phyloP scores from a whole-genome alignment of 352 stramenopile genomes.

The Globisporangium lucens region DNA sequence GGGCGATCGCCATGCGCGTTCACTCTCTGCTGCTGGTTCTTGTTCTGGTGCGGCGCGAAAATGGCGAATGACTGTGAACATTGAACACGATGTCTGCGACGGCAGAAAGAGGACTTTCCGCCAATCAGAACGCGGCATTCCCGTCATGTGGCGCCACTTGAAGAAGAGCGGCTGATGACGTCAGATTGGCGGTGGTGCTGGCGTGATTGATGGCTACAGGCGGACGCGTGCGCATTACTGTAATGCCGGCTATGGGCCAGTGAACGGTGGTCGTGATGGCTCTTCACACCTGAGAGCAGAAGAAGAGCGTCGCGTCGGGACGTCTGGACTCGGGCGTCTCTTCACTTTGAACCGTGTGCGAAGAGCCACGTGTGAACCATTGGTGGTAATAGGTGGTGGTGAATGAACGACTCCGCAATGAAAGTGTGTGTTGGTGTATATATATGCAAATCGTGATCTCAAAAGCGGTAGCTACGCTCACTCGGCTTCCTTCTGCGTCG shows the following conservation, averaged over 20 bases:
- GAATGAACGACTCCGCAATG: not conserved
- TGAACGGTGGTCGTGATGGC: not conserved
- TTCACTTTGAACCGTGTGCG: not conserved
- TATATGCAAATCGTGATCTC: not conserved
- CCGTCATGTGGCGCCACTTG: not conserved
- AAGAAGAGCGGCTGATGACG: conserved; percentile 3
- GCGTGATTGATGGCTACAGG: conserved; percentile 2
- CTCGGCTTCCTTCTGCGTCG: not conserved
- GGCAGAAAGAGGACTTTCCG: not conserved
- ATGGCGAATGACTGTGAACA: not conserved
- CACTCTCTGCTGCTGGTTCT: not conserved
- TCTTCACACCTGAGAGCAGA: no score
- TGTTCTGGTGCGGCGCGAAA: not conserved
- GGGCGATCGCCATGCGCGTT: conserved; percentile 11
- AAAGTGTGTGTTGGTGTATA: not conserved
- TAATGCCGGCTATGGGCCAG: not conserved
- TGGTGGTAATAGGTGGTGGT: not conserved
- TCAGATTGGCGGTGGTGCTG: not conserved
- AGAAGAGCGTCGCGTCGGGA: not conserved
- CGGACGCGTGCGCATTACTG: no score
- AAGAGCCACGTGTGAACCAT: not conserved
- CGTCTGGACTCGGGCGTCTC: no score
- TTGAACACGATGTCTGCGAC: not conserved
- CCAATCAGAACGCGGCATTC: not conserved
- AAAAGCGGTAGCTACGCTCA: not conserved